Percentiles rank a stretch among this genome's conserved stretches.
phyloP scores from a whole-genome alignment of 805 yeast species.

The Starmerella vaccinii region DNA sequence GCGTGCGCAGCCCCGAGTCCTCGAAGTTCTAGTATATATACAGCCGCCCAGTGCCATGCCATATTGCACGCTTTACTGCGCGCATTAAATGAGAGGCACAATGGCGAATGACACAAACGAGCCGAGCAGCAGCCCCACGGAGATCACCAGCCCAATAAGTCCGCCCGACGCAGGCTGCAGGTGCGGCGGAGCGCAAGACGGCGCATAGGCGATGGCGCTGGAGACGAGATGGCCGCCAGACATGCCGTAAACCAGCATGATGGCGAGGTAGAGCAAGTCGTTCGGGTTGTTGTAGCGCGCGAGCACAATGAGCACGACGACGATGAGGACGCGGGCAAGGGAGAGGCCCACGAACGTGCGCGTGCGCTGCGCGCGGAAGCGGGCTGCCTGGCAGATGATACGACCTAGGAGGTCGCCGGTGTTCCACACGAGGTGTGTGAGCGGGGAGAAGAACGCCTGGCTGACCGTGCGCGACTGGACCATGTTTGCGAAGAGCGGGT shows the following conservation, averaged over 20 bases:
- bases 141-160: conserved; percentile 68
- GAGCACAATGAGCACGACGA: conserved; percentile 66
- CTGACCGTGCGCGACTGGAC: conserved; percentile 43
- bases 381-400: conserved; percentile 43
- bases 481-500: conserved; percentile 82
- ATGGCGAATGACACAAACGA: conserved; percentile 63
- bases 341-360: conserved; percentile 44
- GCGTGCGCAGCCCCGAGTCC: too few relatives aligned
- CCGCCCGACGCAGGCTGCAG: conserved; percentile 93
- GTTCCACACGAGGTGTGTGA: conserved; percentile 80
- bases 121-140: conserved; percentile 71
- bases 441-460: conserved; percentile 49
- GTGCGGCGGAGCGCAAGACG: conserved; percentile 46
- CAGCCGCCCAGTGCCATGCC: too few relatives aligned
- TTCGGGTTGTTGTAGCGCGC: conserved; percentile 40
- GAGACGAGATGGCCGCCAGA: conserved; percentile 82
- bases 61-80: neutral
- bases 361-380: conserved; percentile 38
- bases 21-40: too few relatives aligned
- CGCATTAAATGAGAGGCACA: conserved; percentile 28
- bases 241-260: conserved; percentile 73
- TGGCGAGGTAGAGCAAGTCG: conserved; percentile 42
- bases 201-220: conserved; percentile 67
- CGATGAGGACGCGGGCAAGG: conserved; percentile 41
- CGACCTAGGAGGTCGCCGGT: conserved; percentile 79